phyloP scores from a whole-genome alignment of 257 asterid genomes.

The Primulina eburnea region DNA sequence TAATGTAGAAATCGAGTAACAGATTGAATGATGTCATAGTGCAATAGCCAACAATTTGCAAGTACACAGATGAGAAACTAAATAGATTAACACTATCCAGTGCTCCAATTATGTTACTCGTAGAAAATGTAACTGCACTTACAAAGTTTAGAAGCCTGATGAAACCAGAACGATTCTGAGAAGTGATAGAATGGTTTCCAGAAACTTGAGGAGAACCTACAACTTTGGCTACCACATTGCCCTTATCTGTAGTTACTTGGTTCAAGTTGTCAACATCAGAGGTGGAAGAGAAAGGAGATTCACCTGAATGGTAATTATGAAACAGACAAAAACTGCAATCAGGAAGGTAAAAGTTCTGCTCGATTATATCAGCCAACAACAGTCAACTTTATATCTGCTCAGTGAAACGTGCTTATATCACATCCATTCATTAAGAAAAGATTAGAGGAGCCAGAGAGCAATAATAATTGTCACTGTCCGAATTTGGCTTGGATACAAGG shows the following conservation, averaged over 20 bases:
- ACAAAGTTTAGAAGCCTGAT: constrained; percentile 40
- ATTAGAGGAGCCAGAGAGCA: not conserved
- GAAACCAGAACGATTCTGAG: constrained; percentile 39
- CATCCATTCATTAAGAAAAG: constrained; percentile 9
- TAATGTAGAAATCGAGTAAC: not conserved
- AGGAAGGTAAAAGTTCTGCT: constrained; percentile 11
- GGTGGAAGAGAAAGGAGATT: constrained; percentile 98
- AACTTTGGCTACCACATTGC: constrained; percentile 54
- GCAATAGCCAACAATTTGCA: not conserved
- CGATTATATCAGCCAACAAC: constrained; percentile 3
- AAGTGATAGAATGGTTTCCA: constrained; percentile 37
- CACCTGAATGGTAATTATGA: constrained; percentile 53
- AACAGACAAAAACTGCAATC: constrained; percentile 12
- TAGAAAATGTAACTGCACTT: constrained; percentile 26
- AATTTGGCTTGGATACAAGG: constrained; percentile 2
- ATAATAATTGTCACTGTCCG: constrained; percentile 3
- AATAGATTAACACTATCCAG: not conserved
- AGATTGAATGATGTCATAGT: not conserved
- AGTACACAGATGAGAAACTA: not conserved
- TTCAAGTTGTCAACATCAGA: constrained; percentile 95
- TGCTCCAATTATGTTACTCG: too few relatives aligned
- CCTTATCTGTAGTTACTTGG: constrained; percentile 65
- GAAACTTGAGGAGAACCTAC: constrained; percentile 50
- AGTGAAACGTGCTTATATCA: constrained; percentile 1
- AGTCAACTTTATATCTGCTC: constrained; percentile 11